Conservation (phyloP, 352 stramenopile species). For the Globisporangium nunn region DNA sequence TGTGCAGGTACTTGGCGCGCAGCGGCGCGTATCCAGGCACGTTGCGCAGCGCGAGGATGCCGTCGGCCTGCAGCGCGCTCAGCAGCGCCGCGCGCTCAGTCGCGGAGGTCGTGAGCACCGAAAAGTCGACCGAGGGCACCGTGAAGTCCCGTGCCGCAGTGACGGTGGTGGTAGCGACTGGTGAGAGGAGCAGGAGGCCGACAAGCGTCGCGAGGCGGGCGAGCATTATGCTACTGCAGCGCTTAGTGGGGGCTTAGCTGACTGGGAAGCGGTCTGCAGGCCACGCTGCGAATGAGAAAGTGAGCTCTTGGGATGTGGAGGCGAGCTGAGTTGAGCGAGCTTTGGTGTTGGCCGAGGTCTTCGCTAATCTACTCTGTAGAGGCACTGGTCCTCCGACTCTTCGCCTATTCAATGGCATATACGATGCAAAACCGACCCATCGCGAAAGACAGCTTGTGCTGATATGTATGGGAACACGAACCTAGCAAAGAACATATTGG, state of each 20-base stretch:
- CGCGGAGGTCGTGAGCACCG: conserved; percentile 23
- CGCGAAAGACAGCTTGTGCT: too few relatives aligned
- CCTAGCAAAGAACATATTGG: too few relatives aligned
- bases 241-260: background rate
- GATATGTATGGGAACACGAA: too few relatives aligned
- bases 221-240: background rate
- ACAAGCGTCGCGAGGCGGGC: background rate
- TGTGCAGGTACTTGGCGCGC: conserved; percentile 46
- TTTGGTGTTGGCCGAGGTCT: too few relatives aligned
- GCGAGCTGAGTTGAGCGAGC: too few relatives aligned
- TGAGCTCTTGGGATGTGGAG: background rate
- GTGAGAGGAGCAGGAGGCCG: background rate
- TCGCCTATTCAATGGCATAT: too few relatives aligned
- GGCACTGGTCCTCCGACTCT: too few relatives aligned
- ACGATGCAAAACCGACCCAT: too few relatives aligned
- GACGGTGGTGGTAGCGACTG: background rate
- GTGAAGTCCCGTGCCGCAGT: conserved; percentile 23
- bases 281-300: background rate
- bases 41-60: conserved; percentile 73
- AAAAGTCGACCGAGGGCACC: conserved; percentile 53
- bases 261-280: too few relatives aligned
- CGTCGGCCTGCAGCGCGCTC: conserved; percentile 47
- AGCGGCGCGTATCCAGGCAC: conserved; percentile 46
- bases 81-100: conserved; percentile 29
- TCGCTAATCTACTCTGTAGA: too few relatives aligned